These are phyloP conservation scores for Phytophthora agathidicida DNA, from an alignment of 352 stramenopile species.

Conservation along the genomic window DNA sequence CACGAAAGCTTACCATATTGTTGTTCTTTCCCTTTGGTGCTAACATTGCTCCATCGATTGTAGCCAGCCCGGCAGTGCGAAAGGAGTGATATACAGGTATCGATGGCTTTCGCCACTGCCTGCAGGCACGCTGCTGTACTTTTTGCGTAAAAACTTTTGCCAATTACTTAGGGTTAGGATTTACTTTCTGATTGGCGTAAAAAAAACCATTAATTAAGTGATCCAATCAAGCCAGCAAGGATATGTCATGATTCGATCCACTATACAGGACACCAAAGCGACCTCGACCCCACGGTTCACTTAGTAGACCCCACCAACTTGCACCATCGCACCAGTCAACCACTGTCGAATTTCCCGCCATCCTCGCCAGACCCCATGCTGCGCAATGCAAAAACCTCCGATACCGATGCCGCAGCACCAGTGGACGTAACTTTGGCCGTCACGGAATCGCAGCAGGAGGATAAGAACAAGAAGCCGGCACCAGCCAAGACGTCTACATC, in stretches of 20 bases:
- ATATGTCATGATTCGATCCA: slow-evolving; percentile 7
- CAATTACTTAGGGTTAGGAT: too few relatives aligned
- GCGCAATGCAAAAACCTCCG: slow-evolving; percentile 11
- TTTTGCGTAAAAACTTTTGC: too few relatives aligned
- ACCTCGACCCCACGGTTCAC: too few relatives aligned
- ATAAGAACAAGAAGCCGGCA: slow-evolving; percentile 9
- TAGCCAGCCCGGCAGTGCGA: too few relatives aligned
- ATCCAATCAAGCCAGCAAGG: not conserved
- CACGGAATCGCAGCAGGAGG: not conserved
- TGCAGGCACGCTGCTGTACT: too few relatives aligned
- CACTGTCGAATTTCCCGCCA: slow-evolving; percentile 15
- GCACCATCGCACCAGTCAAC: not conserved
- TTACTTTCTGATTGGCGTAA: too few relatives aligned
- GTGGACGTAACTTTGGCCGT: slow-evolving; percentile 9
- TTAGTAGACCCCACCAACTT: slow-evolving; percentile 15
- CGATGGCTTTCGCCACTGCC: too few relatives aligned
- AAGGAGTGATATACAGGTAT: too few relatives aligned
- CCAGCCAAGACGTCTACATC: not conserved
- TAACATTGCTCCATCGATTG: too few relatives aligned
- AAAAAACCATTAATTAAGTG: too few relatives aligned
- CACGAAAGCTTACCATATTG: too few relatives aligned
- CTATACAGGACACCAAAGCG: slow-evolving; percentile 1
- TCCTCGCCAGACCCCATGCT: slow-evolving; percentile 6
- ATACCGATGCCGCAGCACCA: not conserved
- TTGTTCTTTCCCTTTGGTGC: too few relatives aligned